Evolutionary conservation across 305 asterid genomes (phyloP), one percentile per base, ranked within the genome.

Genomic region (Fraxinus velutina): DNA sequence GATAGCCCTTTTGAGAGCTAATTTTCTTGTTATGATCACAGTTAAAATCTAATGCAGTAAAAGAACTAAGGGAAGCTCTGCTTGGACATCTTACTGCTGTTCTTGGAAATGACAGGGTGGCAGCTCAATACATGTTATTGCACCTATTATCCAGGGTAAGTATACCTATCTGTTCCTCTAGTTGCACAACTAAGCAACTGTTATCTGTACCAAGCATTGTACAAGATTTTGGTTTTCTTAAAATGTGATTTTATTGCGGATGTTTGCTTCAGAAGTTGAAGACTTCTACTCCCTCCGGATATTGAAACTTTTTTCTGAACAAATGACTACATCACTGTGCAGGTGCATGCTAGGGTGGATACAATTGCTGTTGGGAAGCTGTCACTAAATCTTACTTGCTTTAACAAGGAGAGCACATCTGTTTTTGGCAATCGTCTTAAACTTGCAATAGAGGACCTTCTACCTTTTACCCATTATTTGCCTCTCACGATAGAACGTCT

Each of bases 91-190:
- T 96, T 60, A 90, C 97, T 12, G 80, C 88, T 80, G 88, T 91
- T 86, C 96, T 96, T 75, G 99, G 98, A 82, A 87, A 91, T 82
- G 99, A 96, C 83, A 82, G 89, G 78, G 80, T 96, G 79, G 95
- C 97, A 86, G 98, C 99, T 86, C 89, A 94, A 64, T 93, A 91
- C 88, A 77, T 93, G 88, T 86, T 94, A 80, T 87, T 96, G 81
- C 98, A 96, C 86, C 93, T 96, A 73, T 83, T 96, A 84, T 96
- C 99, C 75, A 87, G 88, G 93, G 99, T 93, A 90, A 79, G 32
- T 1, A 22, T 55, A 80, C 32, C 75, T 39, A 24, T 12, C n/a
- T 75, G 42, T 72, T 73, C 80, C 39, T 79, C 64, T 33, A 81
- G 44, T 71, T 81, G 42, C 82, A 57, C 32, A 10, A 68, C 24